Evolutionary conservation across 2,329 filamentous ascomycete genomes (phyloP).

Genomic region (Akanthomyces uredinophilus): DNA sequence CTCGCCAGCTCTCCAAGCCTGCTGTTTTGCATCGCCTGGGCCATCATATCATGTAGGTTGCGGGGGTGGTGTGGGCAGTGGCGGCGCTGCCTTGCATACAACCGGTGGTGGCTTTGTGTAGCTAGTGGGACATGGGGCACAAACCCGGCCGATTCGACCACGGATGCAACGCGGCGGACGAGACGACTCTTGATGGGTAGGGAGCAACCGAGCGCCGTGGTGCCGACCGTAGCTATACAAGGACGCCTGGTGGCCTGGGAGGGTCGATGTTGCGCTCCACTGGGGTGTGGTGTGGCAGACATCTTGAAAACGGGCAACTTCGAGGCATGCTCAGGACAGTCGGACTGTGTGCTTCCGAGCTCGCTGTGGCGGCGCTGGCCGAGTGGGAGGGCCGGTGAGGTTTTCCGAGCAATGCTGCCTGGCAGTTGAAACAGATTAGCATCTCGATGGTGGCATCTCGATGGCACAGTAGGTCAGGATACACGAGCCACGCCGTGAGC

Average conservation of each 20-base stretch:
- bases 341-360: neutral
- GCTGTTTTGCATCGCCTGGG: conserved; percentile 2
- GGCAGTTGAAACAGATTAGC: neutral
- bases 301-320: neutral
- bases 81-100: conserved; percentile 5
- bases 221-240: neutral
- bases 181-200: neutral
- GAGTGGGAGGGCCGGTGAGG: neutral
- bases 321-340: neutral
- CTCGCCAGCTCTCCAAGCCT: neutral
- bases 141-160: conserved; percentile 4
- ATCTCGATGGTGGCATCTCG: neutral
- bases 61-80: neutral
- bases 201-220: conserved; percentile 3
- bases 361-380: neutral
- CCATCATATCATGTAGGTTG: neutral
- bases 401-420: neutral
- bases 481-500: neutral
- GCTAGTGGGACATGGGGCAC: neutral
- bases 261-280: neutral
- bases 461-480: neutral
- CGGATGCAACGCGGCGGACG: conserved; percentile 5
- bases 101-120: neutral
- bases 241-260: neutral
- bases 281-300: conserved; percentile 3